Conservation (phyloP, 306 rosid species). For the Trichosanthes cucumerina region DNA sequence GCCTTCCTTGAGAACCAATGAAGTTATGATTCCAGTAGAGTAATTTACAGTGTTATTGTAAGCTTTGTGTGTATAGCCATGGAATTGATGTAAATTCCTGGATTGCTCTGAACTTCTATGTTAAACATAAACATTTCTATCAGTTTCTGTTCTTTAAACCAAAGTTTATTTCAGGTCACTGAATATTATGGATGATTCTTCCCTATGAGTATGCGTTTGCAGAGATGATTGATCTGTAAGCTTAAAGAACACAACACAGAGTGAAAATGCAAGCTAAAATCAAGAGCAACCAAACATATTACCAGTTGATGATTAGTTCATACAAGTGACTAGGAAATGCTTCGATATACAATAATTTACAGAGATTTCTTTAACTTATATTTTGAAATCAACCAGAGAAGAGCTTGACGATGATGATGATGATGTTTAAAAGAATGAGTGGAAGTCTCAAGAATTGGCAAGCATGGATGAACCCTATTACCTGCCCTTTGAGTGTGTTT, state of each 20-base stretch:
- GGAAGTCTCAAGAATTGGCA: constrained; percentile 69
- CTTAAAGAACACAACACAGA: neutral
- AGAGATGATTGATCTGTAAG: neutral
- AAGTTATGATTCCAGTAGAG: constrained; percentile 70
- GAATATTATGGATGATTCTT: neutral
- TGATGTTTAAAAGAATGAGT: constrained; percentile 46
- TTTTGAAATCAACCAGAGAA: constrained; percentile 36
- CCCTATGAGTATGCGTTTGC: neutral
- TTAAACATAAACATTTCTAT: neutral
- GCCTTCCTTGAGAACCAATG: constrained; percentile 65
- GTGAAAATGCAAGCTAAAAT: neutral
- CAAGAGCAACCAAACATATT: neutral
- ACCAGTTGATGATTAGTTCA: neutral
- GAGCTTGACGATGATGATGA: constrained; percentile 40
- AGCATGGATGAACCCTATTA: constrained; percentile 56
- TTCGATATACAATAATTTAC: neutral
- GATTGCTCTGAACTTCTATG: neutral
- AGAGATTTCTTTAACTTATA: neutral
- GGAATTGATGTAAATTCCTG: neutral
- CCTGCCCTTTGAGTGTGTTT: constrained; percentile 53
- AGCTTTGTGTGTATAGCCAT: neutral
- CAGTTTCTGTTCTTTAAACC: neutral
- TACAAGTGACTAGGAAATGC: neutral
- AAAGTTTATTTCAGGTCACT: neutral
- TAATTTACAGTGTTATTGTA: constrained; percentile 11